Conservation (phyloP, 148 eudicot genomes). For the Drosera capensis region DNA sequence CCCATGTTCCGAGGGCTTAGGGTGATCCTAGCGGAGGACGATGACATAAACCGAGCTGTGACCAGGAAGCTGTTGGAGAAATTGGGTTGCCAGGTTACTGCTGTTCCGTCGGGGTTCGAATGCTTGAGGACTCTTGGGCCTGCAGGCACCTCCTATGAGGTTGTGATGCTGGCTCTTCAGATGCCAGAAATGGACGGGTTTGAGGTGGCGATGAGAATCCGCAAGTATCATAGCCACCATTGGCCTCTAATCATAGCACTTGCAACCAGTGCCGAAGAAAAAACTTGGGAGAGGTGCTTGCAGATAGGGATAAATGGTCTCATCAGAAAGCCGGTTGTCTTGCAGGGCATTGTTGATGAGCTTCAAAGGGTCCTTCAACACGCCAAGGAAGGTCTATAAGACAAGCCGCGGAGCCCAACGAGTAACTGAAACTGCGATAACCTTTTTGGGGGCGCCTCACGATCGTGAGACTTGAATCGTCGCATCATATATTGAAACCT, state of each 20-base stretch:
- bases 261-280: slow-evolving; percentile 64
- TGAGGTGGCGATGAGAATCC: slow-evolving; percentile 50
- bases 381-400: slow-evolving; percentile 11
- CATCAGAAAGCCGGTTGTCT: slow-evolving; percentile 56
- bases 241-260: slow-evolving; percentile 53
- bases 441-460: too few species aligned
- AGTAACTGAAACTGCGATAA: neutral
- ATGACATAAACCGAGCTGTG: slow-evolving; percentile 49
- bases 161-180: slow-evolving; percentile 51
- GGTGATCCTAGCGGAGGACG: slow-evolving; percentile 52
- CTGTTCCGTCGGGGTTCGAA: slow-evolving; percentile 48
- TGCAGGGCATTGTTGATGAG: slow-evolving; percentile 58
- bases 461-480: too few species aligned
- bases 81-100: slow-evolving; percentile 48
- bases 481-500: too few species aligned
- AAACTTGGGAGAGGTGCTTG: slow-evolving; percentile 48
- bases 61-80: slow-evolving; percentile 59
- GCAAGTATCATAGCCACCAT: slow-evolving; percentile 30
- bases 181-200: slow-evolving; percentile 81
- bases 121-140: slow-evolving; percentile 44
- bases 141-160: slow-evolving; percentile 18
- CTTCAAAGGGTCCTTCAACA: slow-evolving; percentile 32
- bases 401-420: neutral
- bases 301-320: slow-evolving; percentile 57
- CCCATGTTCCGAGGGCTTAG: slow-evolving; percentile 33